Percentiles rank a stretch among this genome's conserved stretches.
These are phyloP conservation scores for Nakazawaea molendinolei DNA, from an alignment of 805 yeast species.

Conservation along the genomic window DNA sequence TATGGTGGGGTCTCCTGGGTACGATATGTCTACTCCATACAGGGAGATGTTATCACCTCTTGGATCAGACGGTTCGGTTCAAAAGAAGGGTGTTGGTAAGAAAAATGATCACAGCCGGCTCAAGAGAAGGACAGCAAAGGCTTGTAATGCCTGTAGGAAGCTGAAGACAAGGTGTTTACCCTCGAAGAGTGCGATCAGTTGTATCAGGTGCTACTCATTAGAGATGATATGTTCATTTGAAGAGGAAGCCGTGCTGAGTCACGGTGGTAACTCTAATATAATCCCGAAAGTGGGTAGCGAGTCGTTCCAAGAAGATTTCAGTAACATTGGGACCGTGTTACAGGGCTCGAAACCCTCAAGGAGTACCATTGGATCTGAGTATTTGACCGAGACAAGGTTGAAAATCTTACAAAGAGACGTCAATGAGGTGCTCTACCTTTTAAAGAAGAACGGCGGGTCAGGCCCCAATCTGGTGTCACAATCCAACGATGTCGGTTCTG, in stretches of 20 bases:
- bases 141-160: constrained; percentile 25
- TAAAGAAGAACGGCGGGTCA: constrained; percentile 18
- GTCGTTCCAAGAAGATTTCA: constrained; percentile 11
- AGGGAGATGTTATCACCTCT: constrained; percentile 1
- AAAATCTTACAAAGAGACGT: constrained; percentile 30
- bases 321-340: no score
- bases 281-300: constrained; percentile 8
- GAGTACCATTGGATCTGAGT: no score
- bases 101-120: not conserved
- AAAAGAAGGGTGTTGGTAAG: not conserved
- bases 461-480: no score
- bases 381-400: constrained; percentile 20
- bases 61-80: constrained; percentile 1
- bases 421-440: constrained; percentile 25
- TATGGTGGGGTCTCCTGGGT: not conserved
- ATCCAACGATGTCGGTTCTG: no score
- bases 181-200: constrained; percentile 38
- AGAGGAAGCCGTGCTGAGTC: constrained; percentile 14
- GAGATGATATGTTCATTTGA: constrained; percentile 48
- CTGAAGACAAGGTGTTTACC: constrained; percentile 52
- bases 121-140: constrained; percentile 15
- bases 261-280: constrained; percentile 9
- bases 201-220: constrained; percentile 53
- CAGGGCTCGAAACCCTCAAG: no score
- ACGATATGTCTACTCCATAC: not conserved